These are phyloP conservation scores for Solanum rostratum DNA, from an alignment of 257 asterid species.

Conservation along the genomic window DNA sequence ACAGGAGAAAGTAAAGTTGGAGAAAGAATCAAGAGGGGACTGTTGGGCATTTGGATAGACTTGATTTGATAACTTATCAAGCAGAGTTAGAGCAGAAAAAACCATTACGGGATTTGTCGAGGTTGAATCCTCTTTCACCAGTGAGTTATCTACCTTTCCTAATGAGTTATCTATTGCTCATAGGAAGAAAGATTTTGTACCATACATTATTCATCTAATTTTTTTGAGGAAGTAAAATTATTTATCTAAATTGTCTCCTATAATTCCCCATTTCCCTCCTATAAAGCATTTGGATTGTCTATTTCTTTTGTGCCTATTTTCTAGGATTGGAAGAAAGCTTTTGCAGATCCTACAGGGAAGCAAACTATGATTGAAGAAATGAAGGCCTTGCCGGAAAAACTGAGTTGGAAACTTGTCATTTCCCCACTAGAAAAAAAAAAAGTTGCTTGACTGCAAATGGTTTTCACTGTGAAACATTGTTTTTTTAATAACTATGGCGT, in stretches of 20 bases:
- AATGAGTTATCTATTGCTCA: not conserved
- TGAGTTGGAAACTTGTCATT: no score
- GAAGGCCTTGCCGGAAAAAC: no score
- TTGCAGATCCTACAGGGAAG: no score
- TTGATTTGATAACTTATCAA: not conserved
- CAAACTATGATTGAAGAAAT: no score
- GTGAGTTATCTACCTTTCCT: not conserved
- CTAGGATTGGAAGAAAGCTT: not conserved
- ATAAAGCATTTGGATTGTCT: not conserved
- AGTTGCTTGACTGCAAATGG: no score
- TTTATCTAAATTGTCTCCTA: not conserved
- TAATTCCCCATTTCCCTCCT: not conserved
- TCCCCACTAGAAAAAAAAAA: no score
- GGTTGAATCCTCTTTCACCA: not conserved
- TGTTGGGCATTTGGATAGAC: not conserved
- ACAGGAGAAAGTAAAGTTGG: not conserved
- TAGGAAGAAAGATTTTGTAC: not conserved
- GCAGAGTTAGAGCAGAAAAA: not conserved
- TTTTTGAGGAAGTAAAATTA: not conserved
- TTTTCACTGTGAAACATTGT: no score
- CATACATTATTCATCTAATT: not conserved
- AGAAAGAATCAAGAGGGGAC: not conserved
- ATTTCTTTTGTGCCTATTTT: not conserved
- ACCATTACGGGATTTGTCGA: not conserved
- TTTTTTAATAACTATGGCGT: no score